Percentiles rank a stretch among this genome's conserved stretches.
phyloP scores from a whole-genome alignment of 345 rosid species.

The Jatropha curcas region DNA sequence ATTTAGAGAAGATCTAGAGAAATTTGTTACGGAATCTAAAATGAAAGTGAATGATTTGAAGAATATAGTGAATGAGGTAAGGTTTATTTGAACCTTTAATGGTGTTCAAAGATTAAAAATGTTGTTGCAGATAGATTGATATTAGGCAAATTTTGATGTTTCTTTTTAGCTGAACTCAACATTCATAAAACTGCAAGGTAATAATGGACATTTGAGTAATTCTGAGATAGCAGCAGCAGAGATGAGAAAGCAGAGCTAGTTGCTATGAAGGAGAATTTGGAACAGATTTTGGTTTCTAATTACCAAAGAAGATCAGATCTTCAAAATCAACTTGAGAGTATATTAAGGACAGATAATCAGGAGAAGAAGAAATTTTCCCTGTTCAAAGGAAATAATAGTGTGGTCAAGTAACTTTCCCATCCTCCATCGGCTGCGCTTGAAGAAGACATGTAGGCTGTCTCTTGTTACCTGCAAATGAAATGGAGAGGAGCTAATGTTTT shows the following conservation, averaged over 20 bases:
- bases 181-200: constrained; percentile 40
- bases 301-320: constrained; percentile 34
- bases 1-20: constrained; percentile 40
- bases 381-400: constrained; percentile 1
- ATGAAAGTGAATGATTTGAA: constrained; percentile 39
- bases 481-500: too few species aligned
- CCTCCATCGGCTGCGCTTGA: too few species aligned
- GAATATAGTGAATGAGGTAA: constrained; percentile 42
- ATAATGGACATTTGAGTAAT: constrained; percentile 28
- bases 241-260: constrained; percentile 36
- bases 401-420: too few species aligned
- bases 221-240: constrained; percentile 46
- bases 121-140: background rate
- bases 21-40: constrained; percentile 37
- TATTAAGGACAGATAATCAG: constrained; percentile 11
- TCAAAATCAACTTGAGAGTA: constrained; percentile 31
- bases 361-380: constrained; percentile 1
- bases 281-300: constrained; percentile 29
- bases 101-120: too few species aligned
- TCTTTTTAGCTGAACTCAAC: constrained; percentile 33
- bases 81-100: background rate
- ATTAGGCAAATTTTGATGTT: background rate
- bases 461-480: too few species aligned
- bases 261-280: constrained; percentile 32
- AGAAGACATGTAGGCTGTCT: too few species aligned